These are phyloP conservation scores for Kodamaea alishanica DNA, from an alignment of 1,139 yeast genomes.

Conservation along the genomic window DNA sequence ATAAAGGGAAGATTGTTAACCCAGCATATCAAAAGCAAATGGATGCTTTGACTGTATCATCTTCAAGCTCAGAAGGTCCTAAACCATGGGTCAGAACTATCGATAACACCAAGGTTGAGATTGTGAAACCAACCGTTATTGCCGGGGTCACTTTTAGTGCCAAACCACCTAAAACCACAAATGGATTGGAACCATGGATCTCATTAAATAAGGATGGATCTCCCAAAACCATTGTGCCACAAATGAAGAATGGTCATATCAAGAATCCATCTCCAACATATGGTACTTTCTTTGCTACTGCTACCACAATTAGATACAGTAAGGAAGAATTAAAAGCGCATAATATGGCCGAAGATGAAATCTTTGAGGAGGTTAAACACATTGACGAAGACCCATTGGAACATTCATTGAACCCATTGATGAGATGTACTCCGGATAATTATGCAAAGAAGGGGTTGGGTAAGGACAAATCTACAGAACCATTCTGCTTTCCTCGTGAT, in stretches of 20 bases:
- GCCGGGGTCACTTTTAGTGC: slow-evolving; percentile 79
- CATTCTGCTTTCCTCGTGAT: slow-evolving; percentile 80
- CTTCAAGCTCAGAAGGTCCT: slow-evolving; percentile 22
- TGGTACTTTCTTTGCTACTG: slow-evolving; percentile 72
- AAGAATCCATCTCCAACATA: slow-evolving; percentile 68
- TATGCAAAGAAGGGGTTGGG: slow-evolving; percentile 65
- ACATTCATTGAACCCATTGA: slow-evolving; percentile 66
- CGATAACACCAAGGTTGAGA: slow-evolving; percentile 47
- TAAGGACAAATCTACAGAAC: slow-evolving; percentile 55
- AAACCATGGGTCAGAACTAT: slow-evolving; percentile 76
- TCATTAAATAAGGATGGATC: slow-evolving; percentile 70
- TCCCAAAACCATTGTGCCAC: slow-evolving; percentile 77
- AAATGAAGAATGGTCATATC: slow-evolving; percentile 66
- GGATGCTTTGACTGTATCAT: slow-evolving; percentile 16
- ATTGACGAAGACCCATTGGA: slow-evolving; percentile 68
- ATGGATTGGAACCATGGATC: slow-evolving; percentile 80
- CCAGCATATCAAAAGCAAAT: slow-evolving; percentile 38
- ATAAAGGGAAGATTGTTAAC: slow-evolving; percentile 37
- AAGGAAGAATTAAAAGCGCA: slow-evolving; percentile 67
- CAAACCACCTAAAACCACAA: slow-evolving; percentile 62
- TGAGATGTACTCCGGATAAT: slow-evolving; percentile 79
- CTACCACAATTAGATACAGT: slow-evolving; percentile 52
- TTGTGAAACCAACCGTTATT: slow-evolving; percentile 77
- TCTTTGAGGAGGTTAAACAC: slow-evolving; percentile 50
- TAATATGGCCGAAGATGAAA: slow-evolving; percentile 59